Conservation (phyloP, 768 basidiomycete genomes). For the Boletus patriciae region DNA sequence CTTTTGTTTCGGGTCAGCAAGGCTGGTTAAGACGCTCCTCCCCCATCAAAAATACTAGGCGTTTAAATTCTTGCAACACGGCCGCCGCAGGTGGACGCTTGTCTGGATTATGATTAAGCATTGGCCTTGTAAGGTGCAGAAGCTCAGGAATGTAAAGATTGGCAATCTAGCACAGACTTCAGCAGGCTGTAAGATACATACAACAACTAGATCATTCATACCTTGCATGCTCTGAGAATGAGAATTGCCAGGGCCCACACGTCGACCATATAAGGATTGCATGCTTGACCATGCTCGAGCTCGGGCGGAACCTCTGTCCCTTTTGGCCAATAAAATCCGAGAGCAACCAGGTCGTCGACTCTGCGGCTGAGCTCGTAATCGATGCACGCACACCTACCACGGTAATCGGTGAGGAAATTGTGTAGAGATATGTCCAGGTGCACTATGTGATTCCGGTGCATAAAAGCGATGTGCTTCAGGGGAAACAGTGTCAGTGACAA, state of each 20-base stretch:
- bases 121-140: conserved; percentile 52
- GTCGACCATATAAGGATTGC: conserved; percentile 69
- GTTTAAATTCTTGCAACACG: conserved; percentile 54
- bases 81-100: conserved; percentile 50
- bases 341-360: conserved; percentile 41
- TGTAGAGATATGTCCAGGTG: conserved; percentile 72
- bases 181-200: not conserved
- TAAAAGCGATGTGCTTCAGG: conserved; percentile 61
- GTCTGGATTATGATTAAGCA: conserved; percentile 55
- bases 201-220: conserved; percentile 30
- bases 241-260: conserved; percentile 71
- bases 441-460: conserved; percentile 64
- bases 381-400: conserved; percentile 67
- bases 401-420: conserved; percentile 67
- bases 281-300: conserved; percentile 48
- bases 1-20: conserved; percentile 6
- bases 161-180: conserved; percentile 43
- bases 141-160: conserved; percentile 61
- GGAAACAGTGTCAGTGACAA: conserved; percentile 3
- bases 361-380: conserved; percentile 69
- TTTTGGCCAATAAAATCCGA: conserved; percentile 44
- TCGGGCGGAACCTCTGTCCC: conserved; percentile 75
- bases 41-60: conserved; percentile 44
- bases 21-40: conserved; percentile 31
- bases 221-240: conserved; percentile 65